phyloP scores from a whole-genome alignment of 2,329 filamentous ascomycete species.

The Trichoderma aggressivum region DNA sequence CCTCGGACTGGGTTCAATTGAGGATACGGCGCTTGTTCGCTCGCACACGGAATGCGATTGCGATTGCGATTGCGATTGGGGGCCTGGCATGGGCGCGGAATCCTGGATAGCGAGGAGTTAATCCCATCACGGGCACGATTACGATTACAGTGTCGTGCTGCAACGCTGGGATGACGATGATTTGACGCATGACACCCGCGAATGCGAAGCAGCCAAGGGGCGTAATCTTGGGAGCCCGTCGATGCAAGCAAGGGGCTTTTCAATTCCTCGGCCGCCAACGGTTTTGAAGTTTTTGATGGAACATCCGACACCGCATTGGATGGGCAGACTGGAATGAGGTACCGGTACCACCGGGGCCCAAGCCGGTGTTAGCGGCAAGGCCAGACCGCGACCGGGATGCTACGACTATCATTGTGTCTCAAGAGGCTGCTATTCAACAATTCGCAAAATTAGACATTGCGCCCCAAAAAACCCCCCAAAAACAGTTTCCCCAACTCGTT shows the following conservation, averaged over 20 bases:
- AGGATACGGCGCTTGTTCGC: background rate
- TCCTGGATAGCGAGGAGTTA: background rate
- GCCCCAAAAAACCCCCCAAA: conserved; percentile 10
- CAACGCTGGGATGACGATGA: background rate
- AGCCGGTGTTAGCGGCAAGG: conserved; percentile 8
- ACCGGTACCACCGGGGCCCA: conserved; percentile 14
- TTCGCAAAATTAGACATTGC: conserved; percentile 15
- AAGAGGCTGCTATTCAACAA: conserved; percentile 21
- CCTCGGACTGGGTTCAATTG: background rate
- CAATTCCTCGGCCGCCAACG: background rate
- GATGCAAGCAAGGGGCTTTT: background rate
- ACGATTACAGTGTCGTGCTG: background rate
- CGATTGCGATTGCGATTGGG: background rate
- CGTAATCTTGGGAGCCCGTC: background rate
- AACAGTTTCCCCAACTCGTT: conserved; percentile 23
- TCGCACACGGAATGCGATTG: background rate
- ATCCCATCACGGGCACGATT: background rate
- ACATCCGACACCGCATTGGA: conserved; percentile 6
- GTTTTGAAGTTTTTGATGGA: background rate
- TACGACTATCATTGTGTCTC: conserved; percentile 12
- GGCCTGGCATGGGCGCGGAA: background rate
- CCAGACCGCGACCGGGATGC: conserved; percentile 15
- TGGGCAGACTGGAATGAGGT: conserved; percentile 14
- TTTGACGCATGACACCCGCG: background rate
- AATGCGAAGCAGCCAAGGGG: background rate